Conservation (phyloP, 164 flowering plant genomes). For the Echeveria elegans region DNA sequence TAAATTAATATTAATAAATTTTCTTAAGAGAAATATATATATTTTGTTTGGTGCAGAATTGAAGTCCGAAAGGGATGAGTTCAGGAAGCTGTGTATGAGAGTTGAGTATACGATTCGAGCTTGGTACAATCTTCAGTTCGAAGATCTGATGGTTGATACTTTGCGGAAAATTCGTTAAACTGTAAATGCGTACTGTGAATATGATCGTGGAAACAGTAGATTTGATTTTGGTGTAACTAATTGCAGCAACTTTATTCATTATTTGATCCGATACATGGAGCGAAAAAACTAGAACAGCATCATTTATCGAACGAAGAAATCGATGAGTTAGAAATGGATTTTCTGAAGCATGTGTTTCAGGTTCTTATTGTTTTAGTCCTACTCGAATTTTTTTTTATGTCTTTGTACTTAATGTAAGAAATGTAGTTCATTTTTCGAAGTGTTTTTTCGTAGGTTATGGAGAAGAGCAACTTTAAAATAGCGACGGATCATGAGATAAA, state of each 20-base stretch:
- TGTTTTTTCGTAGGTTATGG: conserved; percentile 50
- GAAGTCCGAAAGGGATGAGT: conserved; percentile 58
- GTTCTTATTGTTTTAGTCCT: conserved; percentile 16
- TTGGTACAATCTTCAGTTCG: conserved; percentile 86
- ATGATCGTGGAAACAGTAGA: too few relatives aligned
- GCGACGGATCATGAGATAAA: conserved; percentile 64
- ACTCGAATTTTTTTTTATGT: too few relatives aligned
- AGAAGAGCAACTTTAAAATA: conserved; percentile 82
- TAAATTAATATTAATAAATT: not conserved
- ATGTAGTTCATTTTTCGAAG: not conserved
- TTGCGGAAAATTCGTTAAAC: too few relatives aligned
- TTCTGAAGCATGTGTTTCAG: conserved; percentile 65
- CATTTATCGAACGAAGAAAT: conserved; percentile 50
- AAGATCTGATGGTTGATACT: conserved; percentile 73
- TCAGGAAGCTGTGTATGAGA: conserved; percentile 82
- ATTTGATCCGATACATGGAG: conserved; percentile 70
- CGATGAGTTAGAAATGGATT: conserved; percentile 76
- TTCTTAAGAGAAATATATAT: too few relatives aligned
- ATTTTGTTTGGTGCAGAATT: conserved; percentile 33
- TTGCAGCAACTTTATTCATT: conserved; percentile 83
- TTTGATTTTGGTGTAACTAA: too few relatives aligned
- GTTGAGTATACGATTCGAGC: conserved; percentile 88
- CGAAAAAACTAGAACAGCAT: conserved; percentile 73
- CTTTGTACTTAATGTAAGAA: not conserved
- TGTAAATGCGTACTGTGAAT: too few relatives aligned